A percentile compares a stretch with the other conserved stretches of the same genome.
Evolutionary conservation across 495 filamentous ascomycete genomes (phyloP).

Genomic region (Aspergillus carlsbadensis): DNA sequence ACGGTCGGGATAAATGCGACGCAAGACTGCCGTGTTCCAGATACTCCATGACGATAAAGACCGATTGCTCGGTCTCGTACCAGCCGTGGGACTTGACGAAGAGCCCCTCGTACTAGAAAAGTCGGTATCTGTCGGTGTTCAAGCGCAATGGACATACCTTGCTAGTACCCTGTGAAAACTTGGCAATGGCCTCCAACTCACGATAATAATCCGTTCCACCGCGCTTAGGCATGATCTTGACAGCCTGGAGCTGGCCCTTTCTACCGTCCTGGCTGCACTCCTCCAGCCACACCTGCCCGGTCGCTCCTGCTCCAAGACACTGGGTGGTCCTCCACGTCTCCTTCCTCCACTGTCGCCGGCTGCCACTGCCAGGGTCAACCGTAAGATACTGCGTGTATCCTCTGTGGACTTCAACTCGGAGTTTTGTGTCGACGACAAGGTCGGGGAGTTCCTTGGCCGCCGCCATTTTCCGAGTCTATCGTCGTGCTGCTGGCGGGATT

Average conservation of each 20-base stretch:
- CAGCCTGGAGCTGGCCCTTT: background rate
- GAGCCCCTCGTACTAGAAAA: constrained; percentile 11
- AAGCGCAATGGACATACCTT: constrained; percentile 6
- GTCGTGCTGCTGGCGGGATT: background rate
- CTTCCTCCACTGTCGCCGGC: background rate
- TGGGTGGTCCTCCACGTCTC: background rate
- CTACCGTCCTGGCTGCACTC: background rate
- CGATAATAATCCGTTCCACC: background rate
- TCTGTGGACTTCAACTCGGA: background rate
- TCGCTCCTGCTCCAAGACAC: background rate
- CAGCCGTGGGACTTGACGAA: constrained; percentile 35
- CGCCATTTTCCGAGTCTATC: background rate
- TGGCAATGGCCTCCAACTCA: constrained; percentile 20
- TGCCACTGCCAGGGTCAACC: background rate
- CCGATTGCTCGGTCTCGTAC: constrained; percentile 25
- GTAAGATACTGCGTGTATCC: background rate
- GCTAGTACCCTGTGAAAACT: constrained; percentile 13
- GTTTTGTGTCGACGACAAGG: background rate
- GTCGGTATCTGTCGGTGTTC: background rate
- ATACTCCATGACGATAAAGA: constrained; percentile 42
- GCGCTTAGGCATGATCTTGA: background rate
- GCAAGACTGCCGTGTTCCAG: constrained; percentile 20
- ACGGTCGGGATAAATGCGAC: constrained; percentile 11
- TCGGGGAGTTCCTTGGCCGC: background rate
- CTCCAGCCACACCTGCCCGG: background rate